These are phyloP conservation scores for Sporothrix brasiliensis DNA, from an alignment of 2,329 filamentous ascomycete genomes.

Conservation along the genomic window DNA sequence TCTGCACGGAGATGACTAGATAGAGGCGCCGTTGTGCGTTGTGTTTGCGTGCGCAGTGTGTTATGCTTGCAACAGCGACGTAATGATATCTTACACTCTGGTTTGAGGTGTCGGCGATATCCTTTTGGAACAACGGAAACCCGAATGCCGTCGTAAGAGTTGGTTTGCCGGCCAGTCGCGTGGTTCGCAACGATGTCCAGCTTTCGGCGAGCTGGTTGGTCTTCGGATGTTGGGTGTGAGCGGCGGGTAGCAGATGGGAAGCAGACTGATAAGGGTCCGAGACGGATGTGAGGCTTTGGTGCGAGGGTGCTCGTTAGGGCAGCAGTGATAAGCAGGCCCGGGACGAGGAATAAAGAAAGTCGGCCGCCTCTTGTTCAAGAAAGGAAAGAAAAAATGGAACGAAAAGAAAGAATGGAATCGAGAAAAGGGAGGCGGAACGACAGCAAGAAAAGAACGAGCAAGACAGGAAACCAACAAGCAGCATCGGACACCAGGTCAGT, in stretches of 20 bases:
- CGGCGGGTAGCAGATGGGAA: background rate
- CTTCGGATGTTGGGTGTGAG: background rate
- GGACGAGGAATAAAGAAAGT: background rate
- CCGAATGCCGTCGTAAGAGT: background rate
- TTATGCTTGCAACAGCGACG: background rate
- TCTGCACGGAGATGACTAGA: background rate
- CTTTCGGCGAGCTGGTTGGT: background rate
- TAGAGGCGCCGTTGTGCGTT: background rate
- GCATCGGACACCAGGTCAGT: slow-evolving; percentile 5
- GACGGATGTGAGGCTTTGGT: background rate
- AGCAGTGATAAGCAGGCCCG: background rate
- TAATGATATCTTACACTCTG: background rate
- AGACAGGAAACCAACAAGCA: background rate
- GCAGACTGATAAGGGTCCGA: background rate
- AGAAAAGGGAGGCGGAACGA: background rate
- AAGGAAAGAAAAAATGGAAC: background rate
- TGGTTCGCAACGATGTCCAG: background rate
- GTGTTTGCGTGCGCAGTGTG: background rate
- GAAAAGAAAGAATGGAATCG: background rate
- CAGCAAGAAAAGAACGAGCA: slow-evolving; percentile 7
- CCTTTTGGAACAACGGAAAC: background rate
- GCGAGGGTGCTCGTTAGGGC: background rate
- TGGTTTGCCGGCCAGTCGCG: background rate
- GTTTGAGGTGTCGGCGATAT: background rate
- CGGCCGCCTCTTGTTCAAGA: background rate